A percentile compares a stretch with the other conserved stretches of the same genome.
Conservation (phyloP, 2,329 filamentous ascomycete species). For the Cercospora citrullina region DNA sequence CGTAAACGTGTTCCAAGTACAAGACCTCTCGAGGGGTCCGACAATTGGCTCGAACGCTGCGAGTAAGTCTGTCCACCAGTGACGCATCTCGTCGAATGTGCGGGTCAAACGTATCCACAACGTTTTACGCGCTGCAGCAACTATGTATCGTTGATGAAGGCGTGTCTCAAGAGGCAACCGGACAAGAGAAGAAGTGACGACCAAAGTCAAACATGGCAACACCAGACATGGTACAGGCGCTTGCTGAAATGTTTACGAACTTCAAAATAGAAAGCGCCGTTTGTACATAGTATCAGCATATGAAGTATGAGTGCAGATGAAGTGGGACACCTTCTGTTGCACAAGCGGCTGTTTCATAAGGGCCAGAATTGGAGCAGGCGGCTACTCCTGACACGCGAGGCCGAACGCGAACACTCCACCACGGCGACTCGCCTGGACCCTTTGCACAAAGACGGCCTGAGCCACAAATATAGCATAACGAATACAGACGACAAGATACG, state of each 20-base stretch:
- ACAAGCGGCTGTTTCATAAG: constrained; percentile 13
- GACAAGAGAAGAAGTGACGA: background rate
- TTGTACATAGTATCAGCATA: background rate
- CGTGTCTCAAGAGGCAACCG: background rate
- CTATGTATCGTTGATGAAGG: background rate
- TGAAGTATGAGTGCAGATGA: background rate
- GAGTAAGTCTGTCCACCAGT: background rate
- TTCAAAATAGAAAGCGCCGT: background rate
- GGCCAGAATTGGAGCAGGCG: constrained; percentile 8
- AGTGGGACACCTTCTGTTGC: constrained; percentile 4
- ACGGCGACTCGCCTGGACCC: constrained; percentile 17
- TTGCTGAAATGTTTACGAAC: background rate
- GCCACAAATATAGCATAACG: background rate
- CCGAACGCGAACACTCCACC: constrained; percentile 6
- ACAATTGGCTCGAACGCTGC: background rate
- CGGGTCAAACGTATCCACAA: background rate
- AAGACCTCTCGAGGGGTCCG: background rate
- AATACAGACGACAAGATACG: background rate
- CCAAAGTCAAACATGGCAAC: background rate
- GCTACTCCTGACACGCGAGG: constrained; percentile 4
- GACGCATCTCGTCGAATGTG: background rate
- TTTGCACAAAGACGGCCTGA: background rate
- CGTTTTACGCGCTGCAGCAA: background rate
- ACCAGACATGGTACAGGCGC: background rate
- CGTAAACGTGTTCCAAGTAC: background rate